Evolutionary conservation across 176 grass and related monocot genomes (phyloP).

Genomic region (Neostapfia colusana): DNA sequence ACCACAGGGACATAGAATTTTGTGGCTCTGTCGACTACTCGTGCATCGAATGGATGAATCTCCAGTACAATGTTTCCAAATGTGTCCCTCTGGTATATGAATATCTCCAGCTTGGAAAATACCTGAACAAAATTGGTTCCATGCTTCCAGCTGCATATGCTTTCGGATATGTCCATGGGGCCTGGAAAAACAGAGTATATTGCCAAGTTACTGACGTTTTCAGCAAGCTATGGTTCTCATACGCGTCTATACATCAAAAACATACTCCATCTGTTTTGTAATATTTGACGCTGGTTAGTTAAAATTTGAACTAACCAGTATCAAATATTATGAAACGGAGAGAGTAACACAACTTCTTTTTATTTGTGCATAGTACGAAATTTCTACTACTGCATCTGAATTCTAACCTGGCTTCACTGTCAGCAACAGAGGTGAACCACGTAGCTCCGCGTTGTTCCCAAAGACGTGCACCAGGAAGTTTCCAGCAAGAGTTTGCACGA

Average conservation of each 20-base stretch:
- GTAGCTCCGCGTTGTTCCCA: conserved; percentile 46
- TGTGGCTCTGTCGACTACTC: conserved; percentile 44
- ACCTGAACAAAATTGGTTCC: conserved; percentile 56
- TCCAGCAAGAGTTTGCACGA: conserved; percentile 46
- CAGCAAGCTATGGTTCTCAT: too few relatives aligned
- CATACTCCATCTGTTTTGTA: too few relatives aligned
- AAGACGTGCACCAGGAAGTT: conserved; percentile 54
- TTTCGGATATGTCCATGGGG: conserved; percentile 51
- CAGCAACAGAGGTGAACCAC: conserved; percentile 52
- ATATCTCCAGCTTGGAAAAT: conserved; percentile 69
- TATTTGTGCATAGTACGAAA: too few relatives aligned
- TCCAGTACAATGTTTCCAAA: conserved; percentile 63
- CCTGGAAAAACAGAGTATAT: conserved; percentile 37
- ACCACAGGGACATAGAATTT: conserved; percentile 54
- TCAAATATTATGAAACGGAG: too few relatives aligned
- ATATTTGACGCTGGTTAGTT: too few relatives aligned
- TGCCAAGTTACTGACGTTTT: too few relatives aligned
- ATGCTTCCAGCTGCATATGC: conserved; percentile 55
- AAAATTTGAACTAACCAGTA: too few relatives aligned
- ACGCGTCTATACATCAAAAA: too few relatives aligned
- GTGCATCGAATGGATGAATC: conserved; percentile 52
- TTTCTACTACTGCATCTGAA: background rate
- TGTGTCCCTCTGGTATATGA: conserved; percentile 68
- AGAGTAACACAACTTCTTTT: too few relatives aligned
- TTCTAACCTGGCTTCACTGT: conserved; percentile 67